Evolutionary conservation across 164 flowering plant genomes (phyloP), one percentile per base, ranked within the genome.

Genomic region (Sextonia rubra): DNA sequence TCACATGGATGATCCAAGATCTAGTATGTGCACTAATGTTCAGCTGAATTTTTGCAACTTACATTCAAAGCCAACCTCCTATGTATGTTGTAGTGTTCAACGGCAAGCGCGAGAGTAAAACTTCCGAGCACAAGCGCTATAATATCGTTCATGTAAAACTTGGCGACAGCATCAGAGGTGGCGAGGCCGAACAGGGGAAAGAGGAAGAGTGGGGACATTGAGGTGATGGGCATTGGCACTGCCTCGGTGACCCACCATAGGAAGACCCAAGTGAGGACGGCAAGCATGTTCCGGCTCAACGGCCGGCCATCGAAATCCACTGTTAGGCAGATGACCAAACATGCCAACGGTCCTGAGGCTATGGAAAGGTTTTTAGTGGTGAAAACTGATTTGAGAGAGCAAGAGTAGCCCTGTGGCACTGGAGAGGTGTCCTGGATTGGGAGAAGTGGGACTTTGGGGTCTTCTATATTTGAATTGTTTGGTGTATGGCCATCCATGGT

Each of bases 181-280:
- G 93, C 60, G 49, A 94, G 87, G 3, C 98, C 97, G 48, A 94
- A 87, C n/a, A 94, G 22, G 0, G 98, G 98, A 68, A 94, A 94
- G 47, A 94, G 89, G 72, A 94, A 94, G 17, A 94, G 83, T 7
- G 97, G 98, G 22, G 97, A 60, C 92, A 94, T 87, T 78, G 98
- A 94, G 27, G 98, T 91, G 20, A 94, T 47, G 2, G 98, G 97
- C 92, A 92, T 85, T 11, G 98, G 97, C 18, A 94, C 91, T 0
- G 98, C 98, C 78, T 89, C 91, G 2, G 97, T 90, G n/a, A 92
- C 37, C 98, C 98, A 94, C 97, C 98, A 94, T 1, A 87, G 61
- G 60, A 94, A 94, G 20, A 94, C 73, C 98, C 98, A 94, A 0
- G 82, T 86, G 12, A 92, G 85, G 7, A 89, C 84, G 0, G 76